Evolutionary conservation across 2,329 filamentous ascomycete species (phyloP).

Genomic region (Neofusicoccum cordaticola): DNA sequence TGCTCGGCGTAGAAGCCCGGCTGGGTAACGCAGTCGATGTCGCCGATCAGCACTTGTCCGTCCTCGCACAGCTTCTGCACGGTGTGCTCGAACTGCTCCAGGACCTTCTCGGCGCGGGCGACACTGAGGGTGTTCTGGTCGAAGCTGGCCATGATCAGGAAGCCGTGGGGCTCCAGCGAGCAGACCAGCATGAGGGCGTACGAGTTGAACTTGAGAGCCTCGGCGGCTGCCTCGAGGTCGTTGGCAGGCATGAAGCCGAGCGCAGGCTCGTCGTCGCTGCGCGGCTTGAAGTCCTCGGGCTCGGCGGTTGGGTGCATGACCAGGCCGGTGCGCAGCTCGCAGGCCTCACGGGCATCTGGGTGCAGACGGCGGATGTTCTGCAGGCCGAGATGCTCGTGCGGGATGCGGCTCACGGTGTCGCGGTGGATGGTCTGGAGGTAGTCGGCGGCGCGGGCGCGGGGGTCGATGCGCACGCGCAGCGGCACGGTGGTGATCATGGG

Average conservation of each 20-base stretch:
- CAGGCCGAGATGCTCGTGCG: slow-evolving; percentile 38
- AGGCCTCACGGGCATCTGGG: slow-evolving; percentile 33
- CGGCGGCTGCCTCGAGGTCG: slow-evolving; percentile 57
- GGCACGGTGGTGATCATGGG: slow-evolving; percentile 41
- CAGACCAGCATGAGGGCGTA: slow-evolving; percentile 67
- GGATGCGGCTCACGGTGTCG: slow-evolving; percentile 50
- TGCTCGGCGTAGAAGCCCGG: no score
- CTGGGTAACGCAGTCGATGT: no score
- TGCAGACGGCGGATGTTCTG: slow-evolving; percentile 43
- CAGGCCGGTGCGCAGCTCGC: slow-evolving; percentile 35
- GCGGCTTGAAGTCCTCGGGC: no score
- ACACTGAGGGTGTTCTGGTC: slow-evolving; percentile 57
- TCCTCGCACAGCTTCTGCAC: slow-evolving; percentile 50
- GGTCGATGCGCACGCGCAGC: slow-evolving; percentile 32
- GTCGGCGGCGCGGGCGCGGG: slow-evolving; percentile 43
- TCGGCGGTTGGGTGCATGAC: slow-evolving; percentile 31
- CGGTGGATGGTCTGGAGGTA: slow-evolving; percentile 59
- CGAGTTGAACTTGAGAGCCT: slow-evolving; percentile 56
- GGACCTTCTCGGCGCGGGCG: slow-evolving; percentile 53
- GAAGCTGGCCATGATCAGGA: slow-evolving; percentile 62
- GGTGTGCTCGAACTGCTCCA: slow-evolving; percentile 52
- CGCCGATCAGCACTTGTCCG: slow-evolving; percentile 38
- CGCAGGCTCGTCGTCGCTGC: slow-evolving; percentile 38
- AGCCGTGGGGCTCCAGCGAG: slow-evolving; percentile 55
- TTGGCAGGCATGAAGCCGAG: slow-evolving; percentile 56